Evolutionary conservation across 129 eudicot genomes (phyloP), one percentile per base, ranked within the genome.

Genomic region (Apium graveolens): DNA sequence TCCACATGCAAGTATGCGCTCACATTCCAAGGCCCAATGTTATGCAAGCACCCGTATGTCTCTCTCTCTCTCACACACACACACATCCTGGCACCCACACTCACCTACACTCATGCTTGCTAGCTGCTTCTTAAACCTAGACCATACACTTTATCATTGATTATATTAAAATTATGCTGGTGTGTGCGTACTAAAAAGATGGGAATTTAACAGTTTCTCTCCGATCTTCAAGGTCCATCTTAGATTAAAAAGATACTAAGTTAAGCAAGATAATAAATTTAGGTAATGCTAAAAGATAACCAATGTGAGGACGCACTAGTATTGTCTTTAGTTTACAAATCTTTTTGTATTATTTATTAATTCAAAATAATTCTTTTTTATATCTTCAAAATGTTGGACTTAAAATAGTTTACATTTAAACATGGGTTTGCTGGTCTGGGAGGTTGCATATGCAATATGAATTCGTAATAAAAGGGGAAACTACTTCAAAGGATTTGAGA

Each of bases 1-100:
- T 87, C 99, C 32, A 95, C 99, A 8, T 95, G 99, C 88, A 95
- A 90, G 84, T 95, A 95, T 86, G 99, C 99, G 5, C 96, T 95
- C 80, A 95, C 99, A 78, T 76, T 95, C 35, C 97, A 92, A 34
- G 83, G 92, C 89, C 97, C 99, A 73, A 87, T 82, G 45, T 97
- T 95, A 76, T 95, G 97, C 94, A 87, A 85, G 81, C 99, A 92
- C 84, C 95, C 96, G 99, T 92, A 86, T 87, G 96, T 68, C 72
- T 68, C 79, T 74, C 83, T 70, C 77, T 78, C 74, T 72, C 84
- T 70, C 78, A 71, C 62, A 44, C 65, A 63, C 82, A 5, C 34
- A 27, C 70, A 51, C 34, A 24, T 34, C 38, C 80, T 65, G 26
- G 39, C 16, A 5, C 48, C 16, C 53, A 20, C 31, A 31, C 70